phyloP scores from a whole-genome alignment of 1,284 basidiomycete genomes.

The Ganoderma sinense region DNA sequence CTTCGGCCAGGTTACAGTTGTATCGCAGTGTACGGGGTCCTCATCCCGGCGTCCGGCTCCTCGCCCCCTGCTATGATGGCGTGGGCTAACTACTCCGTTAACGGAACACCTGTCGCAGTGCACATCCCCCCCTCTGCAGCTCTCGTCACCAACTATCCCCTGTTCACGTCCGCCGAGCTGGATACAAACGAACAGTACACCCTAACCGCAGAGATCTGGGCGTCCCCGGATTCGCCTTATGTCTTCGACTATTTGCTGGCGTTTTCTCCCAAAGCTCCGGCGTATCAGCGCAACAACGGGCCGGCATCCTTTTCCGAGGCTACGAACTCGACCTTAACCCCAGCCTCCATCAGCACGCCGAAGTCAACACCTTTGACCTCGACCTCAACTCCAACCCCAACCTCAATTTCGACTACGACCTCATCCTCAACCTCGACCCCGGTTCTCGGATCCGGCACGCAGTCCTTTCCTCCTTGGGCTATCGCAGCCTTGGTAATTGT shows the following conservation, averaged over 20 bases:
- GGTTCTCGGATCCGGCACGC: no score
- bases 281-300: no score
- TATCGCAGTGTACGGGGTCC: constrained; percentile 11
- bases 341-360: no score
- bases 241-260: constrained; percentile 12
- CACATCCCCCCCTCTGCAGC: background rate
- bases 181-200: constrained; percentile 6
- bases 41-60: background rate
- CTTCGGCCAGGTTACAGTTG: background rate
- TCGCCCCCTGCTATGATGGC: background rate
- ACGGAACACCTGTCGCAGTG: background rate
- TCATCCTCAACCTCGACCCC: no score
- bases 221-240: constrained; percentile 7
- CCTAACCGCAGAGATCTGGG: constrained; percentile 7
- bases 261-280: background rate
- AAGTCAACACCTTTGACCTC: no score
- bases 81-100: constrained; percentile 12
- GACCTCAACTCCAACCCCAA: no score
- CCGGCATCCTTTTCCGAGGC: no score
- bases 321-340: no score
- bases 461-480: no score
- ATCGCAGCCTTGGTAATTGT: no score
- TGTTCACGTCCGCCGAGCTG: constrained; percentile 10
- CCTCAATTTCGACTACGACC: no score
- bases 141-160: constrained; percentile 13